These are phyloP conservation scores for Hericium erinaceus DNA, from an alignment of 768 basidiomycete genomes.

Conservation along the genomic window DNA sequence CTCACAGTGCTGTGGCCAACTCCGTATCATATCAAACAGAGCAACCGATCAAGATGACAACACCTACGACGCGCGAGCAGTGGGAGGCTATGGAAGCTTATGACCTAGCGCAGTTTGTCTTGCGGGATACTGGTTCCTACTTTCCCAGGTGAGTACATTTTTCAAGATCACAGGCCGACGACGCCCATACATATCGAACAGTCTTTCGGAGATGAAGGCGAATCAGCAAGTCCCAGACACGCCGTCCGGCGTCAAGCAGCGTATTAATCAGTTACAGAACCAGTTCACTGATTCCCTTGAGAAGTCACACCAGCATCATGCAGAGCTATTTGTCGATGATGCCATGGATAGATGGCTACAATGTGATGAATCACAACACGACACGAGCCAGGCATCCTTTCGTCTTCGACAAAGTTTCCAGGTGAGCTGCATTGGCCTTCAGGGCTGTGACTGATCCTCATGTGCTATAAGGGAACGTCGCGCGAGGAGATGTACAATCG, in stretches of 20 bases:
- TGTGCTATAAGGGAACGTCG: background rate
- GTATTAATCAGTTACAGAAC: conserved; percentile 21
- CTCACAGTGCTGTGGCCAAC: no score
- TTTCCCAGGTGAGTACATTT: conserved; percentile 12
- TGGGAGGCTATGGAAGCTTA: conserved; percentile 6
- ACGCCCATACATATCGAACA: conserved; percentile 1
- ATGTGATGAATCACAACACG: conserved; percentile 7
- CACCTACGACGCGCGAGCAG: background rate
- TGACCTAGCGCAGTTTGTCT: conserved; percentile 11
- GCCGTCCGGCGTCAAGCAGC: conserved; percentile 17
- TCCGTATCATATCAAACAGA: no score
- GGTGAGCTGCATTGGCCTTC: background rate
- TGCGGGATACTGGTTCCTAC: conserved; percentile 10
- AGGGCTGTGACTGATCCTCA: background rate
- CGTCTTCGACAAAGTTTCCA: no score
- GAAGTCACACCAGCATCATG: conserved; percentile 22
- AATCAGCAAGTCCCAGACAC: conserved; percentile 16
- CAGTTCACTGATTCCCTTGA: conserved; percentile 24
- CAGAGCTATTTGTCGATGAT: conserved; percentile 23
- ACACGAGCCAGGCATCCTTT: background rate
- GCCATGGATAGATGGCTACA: conserved; percentile 19
- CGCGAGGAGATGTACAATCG: background rate
- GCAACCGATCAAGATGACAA: no score
- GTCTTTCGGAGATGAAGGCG: conserved; percentile 1
- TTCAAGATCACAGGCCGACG: background rate